Conservation (phyloP, 805 yeast species). For the Candida sithepensis region DNA sequence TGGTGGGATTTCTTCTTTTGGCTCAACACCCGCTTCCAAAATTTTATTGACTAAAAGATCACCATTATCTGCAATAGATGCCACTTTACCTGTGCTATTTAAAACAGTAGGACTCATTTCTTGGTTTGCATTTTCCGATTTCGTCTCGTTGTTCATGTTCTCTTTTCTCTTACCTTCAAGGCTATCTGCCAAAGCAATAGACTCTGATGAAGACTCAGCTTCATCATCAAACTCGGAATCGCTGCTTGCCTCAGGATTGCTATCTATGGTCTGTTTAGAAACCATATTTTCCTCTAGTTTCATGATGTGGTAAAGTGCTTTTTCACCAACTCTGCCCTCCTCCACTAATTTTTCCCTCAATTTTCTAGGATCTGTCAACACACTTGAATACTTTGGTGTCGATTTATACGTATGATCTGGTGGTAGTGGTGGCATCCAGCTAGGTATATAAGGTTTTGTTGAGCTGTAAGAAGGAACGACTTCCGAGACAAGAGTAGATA, state of each 20-base stretch:
- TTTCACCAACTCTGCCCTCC: slow-evolving; percentile 79
- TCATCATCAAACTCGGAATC: neutral
- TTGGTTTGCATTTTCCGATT: neutral
- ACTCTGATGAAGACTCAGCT: neutral
- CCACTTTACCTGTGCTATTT: neutral
- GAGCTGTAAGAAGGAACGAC: slow-evolving; percentile 51
- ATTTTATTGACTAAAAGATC: neutral
- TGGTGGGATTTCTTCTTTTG: neutral
- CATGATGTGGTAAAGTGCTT: slow-evolving; percentile 61
- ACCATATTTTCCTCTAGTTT: slow-evolving; percentile 17
- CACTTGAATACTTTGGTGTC: slow-evolving; percentile 64
- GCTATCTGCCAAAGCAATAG: neutral
- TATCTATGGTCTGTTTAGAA: slow-evolving; percentile 8
- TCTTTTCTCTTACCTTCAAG: slow-evolving; percentile 3
- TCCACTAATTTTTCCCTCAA: slow-evolving; percentile 70
- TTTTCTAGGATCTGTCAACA: slow-evolving; percentile 64
- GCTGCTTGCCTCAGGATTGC: slow-evolving; percentile 11
- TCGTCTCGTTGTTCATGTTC: neutral
- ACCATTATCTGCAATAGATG: neutral
- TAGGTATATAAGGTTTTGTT: slow-evolving; percentile 50
- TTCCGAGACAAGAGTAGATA: slow-evolving; percentile 43
- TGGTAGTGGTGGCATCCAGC: slow-evolving; percentile 84
- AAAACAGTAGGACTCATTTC: neutral
- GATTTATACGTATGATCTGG: slow-evolving; percentile 89
- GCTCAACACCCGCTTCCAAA: neutral